Conservation (phyloP, 1,284 basidiomycete species). For the Apiotrichum porosum region DNA sequence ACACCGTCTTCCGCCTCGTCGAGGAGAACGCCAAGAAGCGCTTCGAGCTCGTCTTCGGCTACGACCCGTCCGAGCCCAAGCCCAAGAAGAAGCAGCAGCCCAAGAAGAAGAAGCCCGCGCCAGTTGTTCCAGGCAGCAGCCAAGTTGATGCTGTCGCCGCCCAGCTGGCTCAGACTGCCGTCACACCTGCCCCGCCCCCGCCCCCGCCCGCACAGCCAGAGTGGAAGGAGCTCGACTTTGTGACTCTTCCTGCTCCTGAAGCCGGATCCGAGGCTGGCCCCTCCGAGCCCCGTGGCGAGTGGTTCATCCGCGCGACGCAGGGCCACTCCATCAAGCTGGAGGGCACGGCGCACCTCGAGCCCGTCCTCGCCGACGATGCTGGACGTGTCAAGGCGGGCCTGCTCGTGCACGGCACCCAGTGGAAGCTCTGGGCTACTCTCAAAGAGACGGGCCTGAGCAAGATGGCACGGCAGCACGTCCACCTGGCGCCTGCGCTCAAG, state of each 20-base stretch:
- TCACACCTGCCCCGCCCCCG: background rate
- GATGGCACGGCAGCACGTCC: slow-evolving; percentile 48
- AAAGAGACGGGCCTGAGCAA: slow-evolving; percentile 39
- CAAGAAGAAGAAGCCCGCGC: slow-evolving; percentile 16
- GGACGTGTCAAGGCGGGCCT: slow-evolving; percentile 29
- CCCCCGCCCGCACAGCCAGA: slow-evolving; percentile 1
- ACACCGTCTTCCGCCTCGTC: slow-evolving; percentile 65
- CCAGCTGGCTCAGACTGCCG: background rate
- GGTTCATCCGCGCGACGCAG: slow-evolving; percentile 91
- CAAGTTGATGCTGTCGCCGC: background rate
- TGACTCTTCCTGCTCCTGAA: slow-evolving; percentile 16
- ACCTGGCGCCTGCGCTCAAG: slow-evolving; percentile 42
- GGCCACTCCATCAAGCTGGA: slow-evolving; percentile 81
- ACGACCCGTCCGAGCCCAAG: slow-evolving; percentile 47
- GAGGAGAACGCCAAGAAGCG: slow-evolving; percentile 69
- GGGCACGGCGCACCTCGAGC: slow-evolving; percentile 52
- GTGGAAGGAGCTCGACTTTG: slow-evolving; percentile 28
- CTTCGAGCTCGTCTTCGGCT: slow-evolving; percentile 64
- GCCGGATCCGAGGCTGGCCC: background rate
- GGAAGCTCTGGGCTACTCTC: slow-evolving; percentile 42
- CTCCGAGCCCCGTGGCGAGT: slow-evolving; percentile 40
- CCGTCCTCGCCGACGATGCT: slow-evolving; percentile 31
- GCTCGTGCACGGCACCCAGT: slow-evolving; percentile 46
- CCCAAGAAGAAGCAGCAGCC: slow-evolving; percentile 23
- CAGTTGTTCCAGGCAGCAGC: background rate